Percentiles rank a stretch among this genome's conserved stretches.
These are phyloP conservation scores for Rhynchospora breviuscula DNA, from an alignment of 176 grass and related monocot species.

Conservation along the genomic window DNA sequence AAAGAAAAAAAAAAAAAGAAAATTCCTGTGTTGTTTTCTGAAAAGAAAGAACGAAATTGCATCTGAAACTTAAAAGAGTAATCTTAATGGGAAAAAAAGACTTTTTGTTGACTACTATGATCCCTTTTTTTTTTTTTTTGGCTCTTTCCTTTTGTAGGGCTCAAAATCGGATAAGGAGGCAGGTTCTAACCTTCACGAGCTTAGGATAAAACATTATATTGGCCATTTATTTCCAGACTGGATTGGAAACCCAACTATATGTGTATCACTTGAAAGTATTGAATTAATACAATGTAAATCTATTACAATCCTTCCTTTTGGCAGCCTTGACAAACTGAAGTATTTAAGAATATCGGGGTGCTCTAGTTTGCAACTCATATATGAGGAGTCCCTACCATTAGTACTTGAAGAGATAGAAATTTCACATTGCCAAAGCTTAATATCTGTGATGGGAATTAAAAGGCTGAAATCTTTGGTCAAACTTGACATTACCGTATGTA, in stretches of 20 bases:
- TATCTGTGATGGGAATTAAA: neutral
- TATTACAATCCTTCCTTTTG: neutral
- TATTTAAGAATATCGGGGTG: neutral
- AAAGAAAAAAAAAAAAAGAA: no score
- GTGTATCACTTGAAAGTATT: neutral
- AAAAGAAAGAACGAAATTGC: no score
- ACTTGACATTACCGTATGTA: neutral
- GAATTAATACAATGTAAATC: neutral
- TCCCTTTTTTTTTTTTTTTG: no score
- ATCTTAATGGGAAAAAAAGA: no score
- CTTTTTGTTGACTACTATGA: no score
- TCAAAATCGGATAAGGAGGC: no score
- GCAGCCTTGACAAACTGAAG: neutral
- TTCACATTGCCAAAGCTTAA: neutral
- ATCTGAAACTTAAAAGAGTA: no score
- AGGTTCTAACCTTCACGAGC: neutral
- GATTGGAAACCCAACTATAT: neutral
- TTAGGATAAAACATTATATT: neutral
- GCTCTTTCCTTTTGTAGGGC: no score
- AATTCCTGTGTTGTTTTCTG: no score
- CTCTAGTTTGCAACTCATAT: neutral
- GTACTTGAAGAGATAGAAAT: neutral
- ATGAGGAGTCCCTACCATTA: neutral
- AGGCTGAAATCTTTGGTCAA: neutral
- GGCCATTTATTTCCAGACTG: neutral